Evolutionary conservation across 2,329 filamentous ascomycete genomes (phyloP), one percentile per base, ranked within the genome.

Genomic region (Sporothrix curviconia): DNA sequence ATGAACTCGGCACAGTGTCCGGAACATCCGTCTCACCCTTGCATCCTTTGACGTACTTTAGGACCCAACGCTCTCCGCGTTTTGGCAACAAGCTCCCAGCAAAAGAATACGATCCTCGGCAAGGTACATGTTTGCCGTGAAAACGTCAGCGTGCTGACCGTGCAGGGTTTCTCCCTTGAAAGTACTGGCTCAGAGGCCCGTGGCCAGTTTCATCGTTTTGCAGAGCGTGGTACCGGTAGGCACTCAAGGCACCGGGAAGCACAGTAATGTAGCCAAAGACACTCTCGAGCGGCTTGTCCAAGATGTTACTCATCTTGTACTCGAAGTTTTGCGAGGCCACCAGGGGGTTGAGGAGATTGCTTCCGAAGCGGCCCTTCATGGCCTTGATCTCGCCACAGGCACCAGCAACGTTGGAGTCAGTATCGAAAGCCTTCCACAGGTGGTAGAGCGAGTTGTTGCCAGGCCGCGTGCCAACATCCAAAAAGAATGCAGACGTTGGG

Each of bases 241-340:
- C 94, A n/a, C 92, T 97, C 73, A 99, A 96, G 58, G 94, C 94
- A 76, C 94, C 94, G 0, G 94, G 94, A 68, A 99, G 78, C 67
- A 99, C 94, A 44, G 90, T 90, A 69, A 99, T 97, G 75, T 97
- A 99, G 47, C 94, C 94, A 71, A 99, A 99, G 0, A 92, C 90
- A 4, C 92, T 97, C 70, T 99, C 94, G 40, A 99, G 77, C 2
- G 94, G 94, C 75, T 99, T 99, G 72, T 99, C 94, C 44, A 99
- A 81, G 68, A 99, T 99, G 68, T 99, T 99, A 71, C 90, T 96
- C 88, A 99, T 96, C 80, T 99, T 99, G 81, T 99, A 99, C 76
- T 99, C 94, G 66, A 99, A 99, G 69, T 99, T 99, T 68, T 99
- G 94, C 1, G 92, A 92, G 2, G 94, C 94, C 22, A 99, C 89